Evolutionary conservation across 78 protist species (phyloP), one percentile per base, ranked within the genome.

Genomic region (Dictyostelium intermedium): DNA sequence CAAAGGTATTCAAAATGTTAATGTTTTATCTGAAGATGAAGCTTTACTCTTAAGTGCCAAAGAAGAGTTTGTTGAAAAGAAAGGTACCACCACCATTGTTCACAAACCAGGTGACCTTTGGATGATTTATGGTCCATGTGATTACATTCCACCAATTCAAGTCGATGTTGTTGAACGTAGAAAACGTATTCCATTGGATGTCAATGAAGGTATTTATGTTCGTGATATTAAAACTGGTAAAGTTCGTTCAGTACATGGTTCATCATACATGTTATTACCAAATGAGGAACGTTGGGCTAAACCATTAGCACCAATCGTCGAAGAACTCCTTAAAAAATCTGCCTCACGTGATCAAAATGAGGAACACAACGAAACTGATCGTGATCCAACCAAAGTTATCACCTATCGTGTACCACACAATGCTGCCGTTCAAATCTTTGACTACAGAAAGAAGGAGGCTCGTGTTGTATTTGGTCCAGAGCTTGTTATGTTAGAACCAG

Each of bases 131-230:
- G 97, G 95, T 60, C 97, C 97, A 70, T 69, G 97, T 50, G 96
- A 97, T 73, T 97, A 93, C 96, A 84, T 95, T 76, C 98, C 98
- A 76, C 91, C 97, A 30, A 92, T 76, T 30, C 85, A 95, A 78
- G 98, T 97, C 37, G 97, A 96, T 56, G 91, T 98, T 32, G 91
- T 97, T 45, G 93, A 94, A 45, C 50, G 66, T 77, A 41, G 95
- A 30, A 83, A 84, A 82, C 66, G 91, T 50, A 95, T 97, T 27
- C 93, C 97, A 78, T 87, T 97, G 39, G 97, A 92, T 85, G 95
- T 84, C 80, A 96, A 92, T 83, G 98, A 97, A 87, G 98, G 98
- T 45, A 92, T 97, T 85, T 97, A 97, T 82, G 98, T 97, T 11
- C 96, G 98, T 56, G 96, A 97, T 83, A 70, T 95, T 78, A 96